Base-by-base conservation (phyloP, 2,329 filamentous ascomycete species). In the Davidsoniella virescens region DNA sequence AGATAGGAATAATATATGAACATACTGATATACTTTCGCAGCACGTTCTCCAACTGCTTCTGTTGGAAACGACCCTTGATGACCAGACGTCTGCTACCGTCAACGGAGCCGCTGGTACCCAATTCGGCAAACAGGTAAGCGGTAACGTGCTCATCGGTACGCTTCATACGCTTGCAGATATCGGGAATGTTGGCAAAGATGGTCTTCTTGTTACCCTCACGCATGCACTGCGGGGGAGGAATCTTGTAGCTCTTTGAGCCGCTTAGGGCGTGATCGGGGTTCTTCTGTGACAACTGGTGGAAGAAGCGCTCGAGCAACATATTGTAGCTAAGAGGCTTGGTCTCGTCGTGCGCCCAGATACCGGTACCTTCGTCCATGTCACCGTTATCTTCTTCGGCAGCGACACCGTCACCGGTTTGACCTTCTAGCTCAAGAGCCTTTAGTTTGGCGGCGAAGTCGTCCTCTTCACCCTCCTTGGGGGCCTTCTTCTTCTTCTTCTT, bases 21-120 rank as follows among this genome's bases (percentile, higher is more conserved):
- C 79, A 66, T 71, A 87, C 84, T 84, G 64, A 94, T 95, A 67
- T 94, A 94, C 73, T 90, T 85, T 70, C 90, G 77, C 64, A 96
- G 70, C 49, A 96, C 87, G 68, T 93, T 94, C 73, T 98, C 92
- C 63, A 96, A 88, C 73, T 96, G 90, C 72, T 95, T 95, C 72
- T 96, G 90, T 69, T 96, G 90, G 84, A 98, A 98, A 63, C 92
- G 86, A 74, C 92, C 92, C 76, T 94, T 95, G 77, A 98, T 98
- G 63, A 98, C 88, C 61, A 98, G 69, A 63, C 90, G 82, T 67
- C 87, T 80, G 69, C 78, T 86, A 59, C 90, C 92, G 70, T 95
- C 92, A 51, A 94, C 87, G 64, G 85, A 93, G 66, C 92, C 92
- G 63, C 80, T 93, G 57, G 92, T 98, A 73, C 92, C 92, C 80